These are phyloP conservation scores for Nitzschia sp. DNA, from an alignment of 108 stramenopile species.

Conservation along the genomic window DNA sequence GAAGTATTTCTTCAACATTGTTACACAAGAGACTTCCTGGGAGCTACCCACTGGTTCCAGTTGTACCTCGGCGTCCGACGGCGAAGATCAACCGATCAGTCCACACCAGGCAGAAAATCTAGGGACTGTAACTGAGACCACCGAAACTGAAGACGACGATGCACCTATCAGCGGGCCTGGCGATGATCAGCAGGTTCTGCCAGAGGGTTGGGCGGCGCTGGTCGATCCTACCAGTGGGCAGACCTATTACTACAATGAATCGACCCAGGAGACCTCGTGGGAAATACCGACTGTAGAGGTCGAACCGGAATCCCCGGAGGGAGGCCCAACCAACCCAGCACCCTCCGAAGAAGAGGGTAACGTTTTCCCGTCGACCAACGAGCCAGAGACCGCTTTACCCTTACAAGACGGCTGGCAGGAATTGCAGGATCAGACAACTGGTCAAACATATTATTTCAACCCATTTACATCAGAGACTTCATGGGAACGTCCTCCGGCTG, in stretches of 20 bases:
- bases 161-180: not conserved
- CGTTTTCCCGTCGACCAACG: not conserved
- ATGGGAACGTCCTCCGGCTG: slow-evolving; percentile 26
- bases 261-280: slow-evolving; percentile 47
- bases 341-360: not conserved
- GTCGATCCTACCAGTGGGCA: slow-evolving; percentile 43
- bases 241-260: slow-evolving; percentile 46
- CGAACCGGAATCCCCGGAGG: not conserved
- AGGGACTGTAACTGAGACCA: not conserved
- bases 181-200: slow-evolving; percentile 7
- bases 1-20: slow-evolving; percentile 29
- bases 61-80: not conserved
- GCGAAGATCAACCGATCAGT: not conserved
- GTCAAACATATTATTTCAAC: slow-evolving; percentile 47
- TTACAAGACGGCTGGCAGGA: slow-evolving; percentile 24
- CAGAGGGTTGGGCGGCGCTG: slow-evolving; percentile 43
- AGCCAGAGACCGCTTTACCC: not conserved
- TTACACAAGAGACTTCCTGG: slow-evolving; percentile 31
- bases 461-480: slow-evolving; percentile 16
- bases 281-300: slow-evolving; percentile 14
- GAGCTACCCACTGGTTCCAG: too few relatives aligned
- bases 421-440: slow-evolving; percentile 19
- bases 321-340: not conserved
- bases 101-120: not conserved
- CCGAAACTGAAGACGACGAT: not conserved